Percentiles rank a stretch among this genome's conserved stretches.
Evolutionary conservation across 177 flowering plant genomes (phyloP).

Genomic region (Tripterygium wilfordii): DNA sequence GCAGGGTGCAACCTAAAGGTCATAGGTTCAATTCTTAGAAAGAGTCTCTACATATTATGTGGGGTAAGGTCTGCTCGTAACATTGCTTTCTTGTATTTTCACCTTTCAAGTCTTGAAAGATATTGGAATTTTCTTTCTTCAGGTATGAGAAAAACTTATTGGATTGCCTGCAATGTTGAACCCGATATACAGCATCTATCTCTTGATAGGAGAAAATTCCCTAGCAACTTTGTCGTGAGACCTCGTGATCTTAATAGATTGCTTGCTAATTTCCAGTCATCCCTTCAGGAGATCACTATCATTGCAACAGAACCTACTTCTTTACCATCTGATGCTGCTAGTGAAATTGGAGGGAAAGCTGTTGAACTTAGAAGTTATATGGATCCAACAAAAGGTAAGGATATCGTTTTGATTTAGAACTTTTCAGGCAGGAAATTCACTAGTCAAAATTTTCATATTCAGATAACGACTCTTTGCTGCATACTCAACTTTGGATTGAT

Average conservation of each 20-base stretch:
- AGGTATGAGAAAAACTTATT: constrained; percentile 85
- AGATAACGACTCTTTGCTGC: constrained; percentile 79
- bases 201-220: constrained; percentile 74
- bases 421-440: constrained; percentile 1
- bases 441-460: constrained; percentile 16
- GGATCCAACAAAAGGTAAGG: constrained; percentile 88
- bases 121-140: no score
- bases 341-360: constrained; percentile 90
- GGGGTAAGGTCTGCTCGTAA: no score
- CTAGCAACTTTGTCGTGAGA: constrained; percentile 76
- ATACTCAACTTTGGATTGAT: constrained; percentile 98
- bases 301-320: constrained; percentile 78
- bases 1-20: no score
- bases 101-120: no score
- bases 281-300: constrained; percentile 92
- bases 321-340: constrained; percentile 55
- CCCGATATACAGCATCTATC: constrained; percentile 89
- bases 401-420: background rate
- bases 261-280: constrained; percentile 86
- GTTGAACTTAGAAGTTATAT: constrained; percentile 90
- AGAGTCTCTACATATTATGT: no score
- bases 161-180: constrained; percentile 92
- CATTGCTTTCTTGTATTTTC: no score
- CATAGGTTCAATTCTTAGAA: no score
- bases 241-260: constrained; percentile 88